A percentile compares a stretch with the other conserved stretches of the same genome.
Conservation (phyloP, 331 rosid genomes). For the Arachis monticola region DNA sequence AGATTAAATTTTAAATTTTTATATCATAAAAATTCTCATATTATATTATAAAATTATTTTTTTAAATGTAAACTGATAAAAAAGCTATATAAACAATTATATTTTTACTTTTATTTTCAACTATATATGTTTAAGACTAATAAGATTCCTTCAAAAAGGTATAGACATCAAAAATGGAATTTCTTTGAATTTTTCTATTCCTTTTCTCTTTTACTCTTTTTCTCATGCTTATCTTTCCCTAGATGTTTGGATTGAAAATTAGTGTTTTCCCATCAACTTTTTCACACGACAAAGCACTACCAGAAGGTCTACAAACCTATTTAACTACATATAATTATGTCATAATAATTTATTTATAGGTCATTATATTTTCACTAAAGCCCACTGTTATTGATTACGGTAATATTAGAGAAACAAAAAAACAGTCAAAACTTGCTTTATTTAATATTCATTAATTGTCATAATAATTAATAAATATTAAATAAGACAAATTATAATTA, state of each 20-base stretch:
- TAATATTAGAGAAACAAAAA: no score
- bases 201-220: neutral
- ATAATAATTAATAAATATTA: no score
- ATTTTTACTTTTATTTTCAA: neutral
- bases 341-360: neutral
- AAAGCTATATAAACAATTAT: no score
- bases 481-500: no score
- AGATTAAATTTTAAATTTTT: no score
- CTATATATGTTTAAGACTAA: neutral
- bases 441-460: no score
- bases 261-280: constrained; percentile 54
- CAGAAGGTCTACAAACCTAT: constrained; percentile 47
- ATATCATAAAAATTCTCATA: no score
- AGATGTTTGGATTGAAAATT: constrained; percentile 31
- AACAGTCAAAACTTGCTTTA: no score
- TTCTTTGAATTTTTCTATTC: neutral
- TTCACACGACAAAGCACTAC: constrained; percentile 43
- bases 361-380: constrained; percentile 10
- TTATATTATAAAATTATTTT: no score
- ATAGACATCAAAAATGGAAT: neutral
- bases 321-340: constrained; percentile 6
- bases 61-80: no score
- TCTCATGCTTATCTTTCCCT: constrained; percentile 10
- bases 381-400: neutral
- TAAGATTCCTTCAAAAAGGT: constrained; percentile 11